Evolutionary conservation across 176 grass and related monocot species (phyloP).

Genomic region (Lolium multiflorum): DNA sequence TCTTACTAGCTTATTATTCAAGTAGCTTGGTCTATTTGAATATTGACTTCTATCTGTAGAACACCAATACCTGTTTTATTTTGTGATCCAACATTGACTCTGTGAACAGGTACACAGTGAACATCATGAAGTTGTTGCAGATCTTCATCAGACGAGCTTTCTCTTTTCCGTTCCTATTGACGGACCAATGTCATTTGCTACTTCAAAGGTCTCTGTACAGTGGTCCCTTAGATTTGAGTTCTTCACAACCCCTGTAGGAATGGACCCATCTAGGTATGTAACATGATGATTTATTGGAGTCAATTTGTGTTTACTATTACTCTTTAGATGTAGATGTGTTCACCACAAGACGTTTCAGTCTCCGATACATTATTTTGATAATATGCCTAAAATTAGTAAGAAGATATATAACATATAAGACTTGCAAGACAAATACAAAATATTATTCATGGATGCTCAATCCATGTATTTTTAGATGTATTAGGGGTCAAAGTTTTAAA

Average conservation of each 20-base stretch:
- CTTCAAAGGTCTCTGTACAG: conserved; percentile 82
- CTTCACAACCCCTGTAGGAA: conserved; percentile 82
- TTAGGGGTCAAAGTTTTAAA: no score
- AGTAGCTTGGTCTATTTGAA: background rate
- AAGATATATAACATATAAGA: no score
- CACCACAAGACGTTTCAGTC: background rate
- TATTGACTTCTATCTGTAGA: conserved; percentile 2
- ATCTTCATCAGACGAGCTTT: conserved; percentile 92
- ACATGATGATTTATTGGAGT: background rate
- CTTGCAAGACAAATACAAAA: no score
- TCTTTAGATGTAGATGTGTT: background rate
- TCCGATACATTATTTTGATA: no score
- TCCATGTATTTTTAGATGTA: no score
- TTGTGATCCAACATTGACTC: conserved; percentile 23
- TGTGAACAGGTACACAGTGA: conserved; percentile 80
- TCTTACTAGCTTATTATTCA: no score
- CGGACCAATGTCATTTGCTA: conserved; percentile 92
- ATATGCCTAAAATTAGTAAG: no score
- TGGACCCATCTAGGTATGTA: conserved; percentile 71
- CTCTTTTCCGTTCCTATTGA: conserved; percentile 95
- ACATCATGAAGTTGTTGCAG: conserved; percentile 93
- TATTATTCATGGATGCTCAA: no score
- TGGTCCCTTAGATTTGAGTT: conserved; percentile 97
- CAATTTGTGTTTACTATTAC: background rate
- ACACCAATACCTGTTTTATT: background rate